These are phyloP conservation scores for Coelastrella sp. DNA, from an alignment of 139 green algal genomes.

Conservation along the genomic window DNA sequence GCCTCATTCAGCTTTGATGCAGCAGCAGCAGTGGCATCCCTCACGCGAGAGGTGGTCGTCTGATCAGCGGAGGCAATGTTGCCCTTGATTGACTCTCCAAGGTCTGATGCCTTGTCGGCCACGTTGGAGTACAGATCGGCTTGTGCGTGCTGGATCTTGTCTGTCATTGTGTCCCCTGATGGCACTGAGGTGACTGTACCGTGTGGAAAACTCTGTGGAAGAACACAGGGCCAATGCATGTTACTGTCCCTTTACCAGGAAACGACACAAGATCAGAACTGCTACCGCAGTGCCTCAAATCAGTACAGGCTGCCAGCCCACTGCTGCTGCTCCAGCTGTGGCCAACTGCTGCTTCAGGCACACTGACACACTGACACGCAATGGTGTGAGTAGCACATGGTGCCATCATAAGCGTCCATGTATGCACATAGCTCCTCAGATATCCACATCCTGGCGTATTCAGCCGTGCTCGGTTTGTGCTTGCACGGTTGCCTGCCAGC, in stretches of 20 bases:
- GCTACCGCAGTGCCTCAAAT: too few species aligned
- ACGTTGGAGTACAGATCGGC: slow-evolving; percentile 11
- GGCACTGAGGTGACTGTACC: not conserved
- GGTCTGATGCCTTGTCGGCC: not conserved
- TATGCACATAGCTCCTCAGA: too few species aligned
- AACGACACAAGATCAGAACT: too few species aligned
- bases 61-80: slow-evolving; percentile 35
- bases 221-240: not conserved
- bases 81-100: slow-evolving; percentile 14
- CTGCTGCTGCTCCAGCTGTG: too few species aligned
- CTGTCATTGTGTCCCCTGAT: not conserved
- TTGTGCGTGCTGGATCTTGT: slow-evolving; percentile 7
- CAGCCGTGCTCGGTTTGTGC: too few species aligned
- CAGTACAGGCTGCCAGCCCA: too few species aligned
- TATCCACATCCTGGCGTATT: too few species aligned
- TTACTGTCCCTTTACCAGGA: not conserved
- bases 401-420: too few species aligned
- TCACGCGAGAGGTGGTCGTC: not conserved
- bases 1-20: not conserved
- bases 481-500: too few species aligned
- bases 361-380: too few species aligned
- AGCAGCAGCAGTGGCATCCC: slow-evolving; percentile 28
- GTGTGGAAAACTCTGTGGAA: slow-evolving; percentile 1
- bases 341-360: too few species aligned
- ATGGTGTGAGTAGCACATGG: too few species aligned